These are phyloP conservation scores for Boletus reticulatus DNA, from an alignment of 768 basidiomycete genomes.

Conservation along the genomic window DNA sequence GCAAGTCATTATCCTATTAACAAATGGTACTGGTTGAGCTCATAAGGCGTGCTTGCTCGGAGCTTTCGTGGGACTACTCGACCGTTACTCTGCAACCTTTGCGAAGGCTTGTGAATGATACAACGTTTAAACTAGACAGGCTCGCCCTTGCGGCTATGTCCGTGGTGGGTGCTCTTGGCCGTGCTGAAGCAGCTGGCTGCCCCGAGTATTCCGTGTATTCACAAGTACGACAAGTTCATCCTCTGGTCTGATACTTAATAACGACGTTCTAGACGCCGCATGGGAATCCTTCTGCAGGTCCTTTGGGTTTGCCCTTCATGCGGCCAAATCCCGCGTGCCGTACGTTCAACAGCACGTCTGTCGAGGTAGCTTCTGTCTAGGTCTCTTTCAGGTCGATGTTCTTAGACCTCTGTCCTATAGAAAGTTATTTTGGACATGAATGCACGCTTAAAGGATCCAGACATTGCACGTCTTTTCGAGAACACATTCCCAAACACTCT, in stretches of 20 bases:
- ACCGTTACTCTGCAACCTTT: not conserved
- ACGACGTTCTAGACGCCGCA: slow-evolving; percentile 47
- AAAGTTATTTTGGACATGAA: slow-evolving; percentile 77
- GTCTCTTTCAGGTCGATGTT: not conserved
- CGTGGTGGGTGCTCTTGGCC: slow-evolving; percentile 16
- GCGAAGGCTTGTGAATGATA: slow-evolving; percentile 7
- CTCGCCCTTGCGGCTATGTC: slow-evolving; percentile 18
- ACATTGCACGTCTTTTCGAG: slow-evolving; percentile 75
- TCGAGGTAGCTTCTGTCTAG: slow-evolving; percentile 50
- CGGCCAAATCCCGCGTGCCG: slow-evolving; percentile 65
- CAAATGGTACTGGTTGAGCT: slow-evolving; percentile 9
- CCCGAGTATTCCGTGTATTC: slow-evolving; percentile 64
- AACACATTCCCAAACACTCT: slow-evolving; percentile 83
- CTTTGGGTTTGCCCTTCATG: slow-evolving; percentile 69
- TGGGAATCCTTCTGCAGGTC: slow-evolving; percentile 57
- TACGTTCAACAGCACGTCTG: slow-evolving; percentile 73
- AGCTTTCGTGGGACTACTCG: slow-evolving; percentile 4
- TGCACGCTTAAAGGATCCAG: slow-evolving; percentile 66
- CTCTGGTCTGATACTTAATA: not conserved
- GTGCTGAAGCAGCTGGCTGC: slow-evolving; percentile 37
- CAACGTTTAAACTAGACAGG: slow-evolving; percentile 25
- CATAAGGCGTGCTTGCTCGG: slow-evolving; percentile 1
- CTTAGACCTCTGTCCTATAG: slow-evolving; percentile 32
- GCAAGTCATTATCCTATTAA: not conserved
- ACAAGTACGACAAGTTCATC: slow-evolving; percentile 35